These are phyloP conservation scores for Ustulina deusta DNA, from an alignment of 2,329 filamentous ascomycete species.

Conservation along the genomic window DNA sequence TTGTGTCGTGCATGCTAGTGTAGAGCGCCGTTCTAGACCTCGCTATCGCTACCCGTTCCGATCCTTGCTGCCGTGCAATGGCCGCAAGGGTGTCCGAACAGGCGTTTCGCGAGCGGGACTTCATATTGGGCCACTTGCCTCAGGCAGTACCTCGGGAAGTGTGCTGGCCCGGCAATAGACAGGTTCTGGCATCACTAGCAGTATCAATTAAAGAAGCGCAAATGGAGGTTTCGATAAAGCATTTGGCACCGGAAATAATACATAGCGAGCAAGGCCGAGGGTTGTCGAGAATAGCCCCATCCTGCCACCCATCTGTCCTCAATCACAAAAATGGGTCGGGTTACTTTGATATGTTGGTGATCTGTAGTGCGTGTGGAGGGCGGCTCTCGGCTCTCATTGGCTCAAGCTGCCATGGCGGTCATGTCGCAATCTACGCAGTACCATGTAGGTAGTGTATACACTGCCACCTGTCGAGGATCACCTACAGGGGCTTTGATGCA, in stretches of 20 bases:
- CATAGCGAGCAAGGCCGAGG: not conserved
- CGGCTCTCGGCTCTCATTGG: conserved; percentile 23
- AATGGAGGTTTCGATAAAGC: not conserved
- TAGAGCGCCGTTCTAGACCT: conserved; percentile 27
- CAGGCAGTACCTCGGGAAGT: not conserved
- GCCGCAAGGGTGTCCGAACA: not conserved
- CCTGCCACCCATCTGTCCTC: too few species aligned
- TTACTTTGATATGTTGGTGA: conserved; percentile 3
- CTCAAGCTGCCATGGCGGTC: not conserved
- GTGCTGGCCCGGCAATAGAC: not conserved
- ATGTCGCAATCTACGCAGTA: too few species aligned
- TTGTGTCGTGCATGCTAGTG: conserved; percentile 14
- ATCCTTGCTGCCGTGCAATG: conserved; percentile 2
- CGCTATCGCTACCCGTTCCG: conserved; percentile 12
- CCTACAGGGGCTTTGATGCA: conserved; percentile 46
- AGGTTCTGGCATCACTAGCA: not conserved
- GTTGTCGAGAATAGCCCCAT: conserved; percentile 11
- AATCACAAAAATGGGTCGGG: not conserved
- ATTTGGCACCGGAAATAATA: not conserved
- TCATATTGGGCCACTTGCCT: not conserved
- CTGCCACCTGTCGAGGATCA: conserved; percentile 42
- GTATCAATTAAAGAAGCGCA: not conserved
- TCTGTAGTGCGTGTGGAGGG: conserved; percentile 23
- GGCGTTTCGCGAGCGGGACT: not conserved
- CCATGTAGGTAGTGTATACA: too few species aligned